Conservation (phyloP, 768 basidiomycete genomes). For the Boletus rufocinnamomeus region DNA sequence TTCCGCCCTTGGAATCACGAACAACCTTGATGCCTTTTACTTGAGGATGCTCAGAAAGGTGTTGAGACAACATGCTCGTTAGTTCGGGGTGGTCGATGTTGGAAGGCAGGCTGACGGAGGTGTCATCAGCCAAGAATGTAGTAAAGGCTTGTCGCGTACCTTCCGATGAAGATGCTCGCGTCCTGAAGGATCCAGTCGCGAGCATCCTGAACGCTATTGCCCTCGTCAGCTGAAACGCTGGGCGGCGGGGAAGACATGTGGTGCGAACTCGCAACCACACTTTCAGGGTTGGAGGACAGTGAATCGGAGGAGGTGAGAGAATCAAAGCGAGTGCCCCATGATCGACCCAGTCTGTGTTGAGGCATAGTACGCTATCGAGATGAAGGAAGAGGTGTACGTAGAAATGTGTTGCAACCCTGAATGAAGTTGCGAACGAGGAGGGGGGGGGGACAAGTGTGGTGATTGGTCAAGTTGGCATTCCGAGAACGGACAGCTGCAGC, state of each 20-base stretch:
- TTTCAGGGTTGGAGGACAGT: slow-evolving; percentile 40
- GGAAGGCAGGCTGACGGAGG: slow-evolving; percentile 58
- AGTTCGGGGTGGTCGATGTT: slow-evolving; percentile 68
- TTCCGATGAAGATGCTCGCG: slow-evolving; percentile 83
- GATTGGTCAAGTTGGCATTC: slow-evolving; percentile 26
- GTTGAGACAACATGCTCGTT: slow-evolving; percentile 57
- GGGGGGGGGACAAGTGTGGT: slow-evolving; percentile 11
- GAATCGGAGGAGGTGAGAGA: slow-evolving; percentile 56
- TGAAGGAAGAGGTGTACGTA: slow-evolving; percentile 12
- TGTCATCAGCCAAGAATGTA: slow-evolving; percentile 10
- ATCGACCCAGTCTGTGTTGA: slow-evolving; percentile 44
- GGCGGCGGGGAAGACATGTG: slow-evolving; percentile 18
- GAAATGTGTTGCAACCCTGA: slow-evolving; percentile 18
- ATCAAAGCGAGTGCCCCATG: slow-evolving; percentile 77
- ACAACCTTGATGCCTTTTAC: slow-evolving; percentile 71
- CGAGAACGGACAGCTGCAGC: slow-evolving; percentile 12
- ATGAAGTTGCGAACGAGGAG: slow-evolving; percentile 9
- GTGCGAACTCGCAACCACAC: slow-evolving; percentile 7
- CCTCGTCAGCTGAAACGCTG: slow-evolving; percentile 23
- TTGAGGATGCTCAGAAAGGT: slow-evolving; percentile 65
- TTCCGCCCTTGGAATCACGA: slow-evolving; percentile 72
- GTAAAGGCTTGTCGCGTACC: slow-evolving; percentile 43
- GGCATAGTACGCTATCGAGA: slow-evolving; percentile 42
- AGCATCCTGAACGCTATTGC: slow-evolving; percentile 38
- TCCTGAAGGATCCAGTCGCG: slow-evolving; percentile 62